phyloP scores from a whole-genome alignment of 2,329 filamentous ascomycete genomes.

The Fusarium sp. region DNA sequence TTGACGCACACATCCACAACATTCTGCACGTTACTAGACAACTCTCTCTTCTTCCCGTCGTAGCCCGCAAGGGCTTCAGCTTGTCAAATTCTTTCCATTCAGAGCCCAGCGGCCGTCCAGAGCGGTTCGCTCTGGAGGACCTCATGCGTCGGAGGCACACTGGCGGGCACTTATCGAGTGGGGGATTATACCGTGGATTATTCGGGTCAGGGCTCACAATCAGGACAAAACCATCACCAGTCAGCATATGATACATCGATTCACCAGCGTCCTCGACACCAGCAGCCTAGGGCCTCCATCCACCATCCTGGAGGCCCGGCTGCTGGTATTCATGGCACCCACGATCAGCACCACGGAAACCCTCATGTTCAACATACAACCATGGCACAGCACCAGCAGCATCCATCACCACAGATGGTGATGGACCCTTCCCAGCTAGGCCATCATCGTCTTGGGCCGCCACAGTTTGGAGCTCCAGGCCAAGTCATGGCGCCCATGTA shows the following conservation, averaged over 20 bases:
- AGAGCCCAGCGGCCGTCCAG: constrained; percentile 76
- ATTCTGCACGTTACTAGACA: constrained; percentile 43
- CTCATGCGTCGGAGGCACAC: constrained; percentile 78
- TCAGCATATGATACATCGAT: constrained; percentile 69
- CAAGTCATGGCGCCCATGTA: constrained; percentile 66
- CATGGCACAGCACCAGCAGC: constrained; percentile 59
- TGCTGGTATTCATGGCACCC: constrained; percentile 60
- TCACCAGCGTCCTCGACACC: constrained; percentile 52
- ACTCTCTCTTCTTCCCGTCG: constrained; percentile 49
- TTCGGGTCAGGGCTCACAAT: constrained; percentile 74
- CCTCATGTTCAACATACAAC: constrained; percentile 50
- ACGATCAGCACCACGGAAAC: constrained; percentile 54
- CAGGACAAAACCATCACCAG: constrained; percentile 72
- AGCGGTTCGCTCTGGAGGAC: constrained; percentile 81
- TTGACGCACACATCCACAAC: constrained; percentile 44
- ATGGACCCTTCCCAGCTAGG: constrained; percentile 68
- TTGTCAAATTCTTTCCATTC: constrained; percentile 69
- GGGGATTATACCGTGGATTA: constrained; percentile 81
- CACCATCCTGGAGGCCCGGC: constrained; percentile 59
- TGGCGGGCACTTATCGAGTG: constrained; percentile 80
- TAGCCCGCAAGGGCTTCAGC: constrained; percentile 67
- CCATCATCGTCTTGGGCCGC: constrained; percentile 63
- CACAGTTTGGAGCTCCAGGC: constrained; percentile 64
- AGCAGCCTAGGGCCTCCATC: constrained; percentile 60
- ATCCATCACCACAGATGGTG: constrained; percentile 65